phyloP scores from a whole-genome alignment of 1,284 basidiomycete species.

The Heterobasidion irregulare region DNA sequence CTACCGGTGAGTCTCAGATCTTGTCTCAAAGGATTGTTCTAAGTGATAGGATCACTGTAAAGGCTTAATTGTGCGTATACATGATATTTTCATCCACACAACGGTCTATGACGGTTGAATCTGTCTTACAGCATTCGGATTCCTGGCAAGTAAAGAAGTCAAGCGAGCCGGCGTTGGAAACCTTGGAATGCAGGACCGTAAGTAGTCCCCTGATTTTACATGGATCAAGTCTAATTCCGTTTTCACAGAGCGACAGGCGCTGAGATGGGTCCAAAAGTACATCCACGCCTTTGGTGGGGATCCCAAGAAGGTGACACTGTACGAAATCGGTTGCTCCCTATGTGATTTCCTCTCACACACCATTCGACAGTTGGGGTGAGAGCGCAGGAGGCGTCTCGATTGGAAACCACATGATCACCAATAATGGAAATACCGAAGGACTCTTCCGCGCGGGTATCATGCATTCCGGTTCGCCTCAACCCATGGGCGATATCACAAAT shows the following conservation, averaged over 20 bases:
- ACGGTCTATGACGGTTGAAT: background rate
- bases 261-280: background rate
- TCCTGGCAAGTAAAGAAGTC: conserved; percentile 41
- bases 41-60: background rate
- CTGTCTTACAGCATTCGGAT: conserved; percentile 30
- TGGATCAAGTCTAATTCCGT: background rate
- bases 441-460: background rate
- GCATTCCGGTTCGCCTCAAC: conserved; percentile 22
- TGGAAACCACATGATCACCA: background rate
- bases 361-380: background rate
- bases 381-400: background rate
- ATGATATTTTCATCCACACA: background rate
- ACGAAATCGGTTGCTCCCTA: background rate
- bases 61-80: background rate
- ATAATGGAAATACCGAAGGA: background rate
- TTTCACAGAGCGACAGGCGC: conserved; percentile 12
- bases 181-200: background rate
- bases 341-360: background rate
- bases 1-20: conserved; percentile 19
- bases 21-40: background rate
- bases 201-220: conserved; percentile 1
- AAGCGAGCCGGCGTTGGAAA: conserved; percentile 16
- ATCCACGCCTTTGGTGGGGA: background rate
- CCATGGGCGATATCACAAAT: conserved; percentile 19
- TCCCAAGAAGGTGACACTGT: background rate